These are phyloP conservation scores for Hymenoscyphus albidus DNA, from an alignment of 2,329 filamentous ascomycete species.

Conservation along the genomic window DNA sequence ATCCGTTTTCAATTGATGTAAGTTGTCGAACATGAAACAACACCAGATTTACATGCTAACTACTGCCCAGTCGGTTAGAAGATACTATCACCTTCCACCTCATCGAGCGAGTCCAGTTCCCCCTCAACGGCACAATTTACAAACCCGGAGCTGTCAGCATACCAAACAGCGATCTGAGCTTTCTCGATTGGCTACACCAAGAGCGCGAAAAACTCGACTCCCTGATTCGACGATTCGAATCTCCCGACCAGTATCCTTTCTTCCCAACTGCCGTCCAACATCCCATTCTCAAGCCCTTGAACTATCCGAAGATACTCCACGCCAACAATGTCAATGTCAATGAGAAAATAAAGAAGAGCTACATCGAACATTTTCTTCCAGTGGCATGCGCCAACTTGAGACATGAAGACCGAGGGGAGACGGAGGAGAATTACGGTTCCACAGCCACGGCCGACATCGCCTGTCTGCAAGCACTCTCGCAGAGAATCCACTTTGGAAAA, in stretches of 20 bases:
- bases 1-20: constrained; percentile 95
- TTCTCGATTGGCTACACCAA: constrained; percentile 90
- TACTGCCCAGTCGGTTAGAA: constrained; percentile 71
- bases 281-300: constrained; percentile 80
- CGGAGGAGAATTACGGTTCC: constrained; percentile 92
- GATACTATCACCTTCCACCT: constrained; percentile 97
- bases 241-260: constrained; percentile 96
- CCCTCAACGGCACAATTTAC: constrained; percentile 87
- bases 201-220: constrained; percentile 92
- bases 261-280: constrained; percentile 76
- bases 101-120: constrained; percentile 97
- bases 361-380: constrained; percentile 79
- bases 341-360: constrained; percentile 77
- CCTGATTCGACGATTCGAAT: constrained; percentile 88
- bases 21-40: constrained; percentile 31
- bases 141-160: constrained; percentile 73
- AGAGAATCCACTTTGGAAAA: constrained; percentile 95
- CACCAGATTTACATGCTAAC: constrained; percentile 1
- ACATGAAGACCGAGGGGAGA: constrained; percentile 76
- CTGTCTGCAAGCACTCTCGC: constrained; percentile 82
- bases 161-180: constrained; percentile 67
- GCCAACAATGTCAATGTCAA: constrained; percentile 90
- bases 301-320: constrained; percentile 86
- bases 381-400: constrained; percentile 74
- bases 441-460: constrained; percentile 87